Evolutionary conservation across 176 grass and related monocot species (phyloP), one percentile per base, ranked within the genome.

Genomic region (Dendrocalamus sinicus): DNA sequence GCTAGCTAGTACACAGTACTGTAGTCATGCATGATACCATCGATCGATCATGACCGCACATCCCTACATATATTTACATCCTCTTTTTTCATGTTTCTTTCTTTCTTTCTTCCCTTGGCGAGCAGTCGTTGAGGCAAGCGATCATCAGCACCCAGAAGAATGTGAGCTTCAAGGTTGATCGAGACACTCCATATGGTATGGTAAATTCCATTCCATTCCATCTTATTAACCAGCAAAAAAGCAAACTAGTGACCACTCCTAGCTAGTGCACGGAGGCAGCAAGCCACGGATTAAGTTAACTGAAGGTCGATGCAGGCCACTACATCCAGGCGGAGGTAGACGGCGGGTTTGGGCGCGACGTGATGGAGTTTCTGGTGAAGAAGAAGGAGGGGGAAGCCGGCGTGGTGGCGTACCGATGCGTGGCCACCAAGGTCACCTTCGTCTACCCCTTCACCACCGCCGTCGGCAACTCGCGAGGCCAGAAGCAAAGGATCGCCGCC

Each of bases 381-480:
- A 77, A 8, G 41, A 78, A 95, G 83, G 77, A 66, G 59, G 32
- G 32, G 32, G 84, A 95, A 11, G 77, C 83, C 52, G 81, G 87
- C 51, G 78, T 95, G 7, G 91, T 94, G 47, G 83, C 81, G 11
- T 98, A 95, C 80, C 88, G 96, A n/a, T 91, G 85, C 24, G 81
- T 95, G 12, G 93, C 96, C 74, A 92, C 80, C 72, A 98, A 89
- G 89, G 91, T 98, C 47, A 95, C 89, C 39, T 98, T 92, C 65
- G 46, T 98, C 30, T 98, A 98, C 81, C 96, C 93, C 61, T 98
- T 98, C 87, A 98, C 96, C 53, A 98, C 93, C 28, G 88, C 96
- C 32, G 46, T 95, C 13, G 96, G 96, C 23, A 91, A 95, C 81
- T 90, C 96, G 13, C 93, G 77, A 78, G 91, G 96, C 1, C 93